Percentiles rank a stretch among this genome's conserved stretches.
These are phyloP conservation scores for Echium plantagineum DNA, from an alignment of 257 asterid genomes.

Conservation along the genomic window DNA sequence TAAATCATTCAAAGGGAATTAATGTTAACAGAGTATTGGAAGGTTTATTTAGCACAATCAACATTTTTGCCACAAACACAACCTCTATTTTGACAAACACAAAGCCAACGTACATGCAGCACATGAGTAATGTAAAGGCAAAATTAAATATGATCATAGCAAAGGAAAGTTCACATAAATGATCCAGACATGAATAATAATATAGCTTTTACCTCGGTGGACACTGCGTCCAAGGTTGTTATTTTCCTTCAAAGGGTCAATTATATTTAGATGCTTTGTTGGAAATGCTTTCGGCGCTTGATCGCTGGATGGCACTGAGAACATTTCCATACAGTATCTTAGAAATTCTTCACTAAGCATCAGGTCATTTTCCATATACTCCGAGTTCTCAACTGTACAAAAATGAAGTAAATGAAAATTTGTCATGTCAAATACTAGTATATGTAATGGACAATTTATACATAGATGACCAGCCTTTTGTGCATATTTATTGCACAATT, in stretches of 20 bases:
- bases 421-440: not conserved
- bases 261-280: conserved; percentile 55
- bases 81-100: too few species aligned
- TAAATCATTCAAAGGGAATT: conserved; percentile 18
- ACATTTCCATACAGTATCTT: conserved; percentile 45
- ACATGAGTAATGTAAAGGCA: too few species aligned
- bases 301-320: conserved; percentile 36
- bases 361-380: conserved; percentile 20
- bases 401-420: conserved; percentile 3
- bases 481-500: not conserved
- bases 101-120: too few species aligned
- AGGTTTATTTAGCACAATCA: not conserved
- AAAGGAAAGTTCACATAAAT: not conserved
- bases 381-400: conserved; percentile 51
- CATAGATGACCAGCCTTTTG: not conserved
- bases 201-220: conserved; percentile 45
- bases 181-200: conserved; percentile 5
- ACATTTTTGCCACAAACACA: too few species aligned
- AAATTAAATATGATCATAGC: not conserved
- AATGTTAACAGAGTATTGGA: not conserved
- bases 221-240: conserved; percentile 96
- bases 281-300: conserved; percentile 36
- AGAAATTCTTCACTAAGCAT: conserved; percentile 54
- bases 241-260: conserved; percentile 70
- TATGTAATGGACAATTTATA: not conserved